Evolutionary conservation across 805 yeast genomes (phyloP), one percentile per base, ranked within the genome.

Genomic region (Kodamaea restingae): DNA sequence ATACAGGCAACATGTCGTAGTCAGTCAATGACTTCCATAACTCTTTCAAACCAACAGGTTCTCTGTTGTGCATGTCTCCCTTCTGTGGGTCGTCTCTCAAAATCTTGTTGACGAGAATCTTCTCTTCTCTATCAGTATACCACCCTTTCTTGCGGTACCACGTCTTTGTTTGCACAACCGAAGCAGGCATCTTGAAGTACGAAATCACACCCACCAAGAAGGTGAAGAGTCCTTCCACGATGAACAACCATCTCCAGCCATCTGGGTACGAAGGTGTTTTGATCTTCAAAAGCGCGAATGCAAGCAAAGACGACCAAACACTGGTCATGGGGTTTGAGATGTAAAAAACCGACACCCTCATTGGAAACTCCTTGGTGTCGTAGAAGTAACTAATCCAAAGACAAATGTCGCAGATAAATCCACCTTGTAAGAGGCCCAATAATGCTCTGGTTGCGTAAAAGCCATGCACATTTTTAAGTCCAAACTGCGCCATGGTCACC

Each of bases 341-440:
- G 73, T 81, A 81, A 53, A 81, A 81, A 49, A 69, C 70, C 0
- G 84, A 73, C 21, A 81, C 60, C 39, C 88, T 63, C 20, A 78
- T 55, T 1, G 84, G 68, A 14, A 82, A 62, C 56, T 83, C 88
- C 18, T 64, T 56, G 22, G 73, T 54, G 7, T 78, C 81, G 61
- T 75, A 83, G 59, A 81, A 82, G 56, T 80, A 82, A 2, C 83
- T 73, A 55, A 82, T 61, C 78, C 82, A 82, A 32, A 81, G 59
- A 39, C 76, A 70, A 24, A 75, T 60, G 48, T 81, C 87, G 27
- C 84, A 81, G 39, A 83, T 80, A 24, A 55, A 54, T 2, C 59
- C 60, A 33, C 60, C 60, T 27, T 55, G 60, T 24, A 55, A 45
- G 7, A 47, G 44, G 3, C 60, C 60, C 7, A 55, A 43, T 14